Percentiles rank a stretch among this genome's conserved stretches.
Evolutionary conservation across 2,329 filamentous ascomycete genomes (phyloP).

Genomic region (Alternaria tenuissima): DNA sequence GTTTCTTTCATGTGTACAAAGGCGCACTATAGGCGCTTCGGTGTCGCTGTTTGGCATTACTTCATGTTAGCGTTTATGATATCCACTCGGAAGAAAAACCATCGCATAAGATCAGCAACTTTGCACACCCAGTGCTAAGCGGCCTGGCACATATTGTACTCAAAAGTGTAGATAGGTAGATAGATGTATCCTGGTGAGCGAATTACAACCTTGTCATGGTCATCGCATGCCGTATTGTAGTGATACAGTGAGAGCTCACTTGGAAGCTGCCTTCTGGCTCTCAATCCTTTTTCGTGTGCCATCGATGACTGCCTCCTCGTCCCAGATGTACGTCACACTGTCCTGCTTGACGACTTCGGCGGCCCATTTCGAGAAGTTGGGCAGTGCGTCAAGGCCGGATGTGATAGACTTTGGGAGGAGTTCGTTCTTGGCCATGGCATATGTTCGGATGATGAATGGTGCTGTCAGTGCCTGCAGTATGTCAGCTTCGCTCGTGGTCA

Average conservation of each 20-base stretch:
- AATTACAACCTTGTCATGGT: constrained; percentile 4
- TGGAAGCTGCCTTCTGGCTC: constrained; percentile 32
- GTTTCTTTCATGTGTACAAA: not conserved
- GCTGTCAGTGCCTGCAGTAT: constrained; percentile 65
- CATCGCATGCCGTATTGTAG: not conserved
- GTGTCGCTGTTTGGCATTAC: constrained; percentile 8
- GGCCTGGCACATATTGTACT: constrained; percentile 6
- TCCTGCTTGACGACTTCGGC: constrained; percentile 66
- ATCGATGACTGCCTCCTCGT: constrained; percentile 38
- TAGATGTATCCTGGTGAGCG: not conserved
- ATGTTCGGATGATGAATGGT: constrained; percentile 71
- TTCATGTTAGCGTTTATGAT: constrained; percentile 25
- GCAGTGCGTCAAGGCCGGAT: constrained; percentile 63
- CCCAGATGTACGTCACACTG: constrained; percentile 65
- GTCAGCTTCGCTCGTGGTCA: constrained; percentile 9
- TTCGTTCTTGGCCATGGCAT: constrained; percentile 62
- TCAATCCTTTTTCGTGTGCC: constrained; percentile 34
- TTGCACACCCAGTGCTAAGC: not conserved
- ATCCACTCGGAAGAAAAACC: constrained; percentile 15
- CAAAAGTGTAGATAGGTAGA: constrained; percentile 12
- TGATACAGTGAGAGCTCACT: constrained; percentile 13
- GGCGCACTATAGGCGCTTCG: constrained; percentile 7
- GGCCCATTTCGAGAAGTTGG: constrained; percentile 74
- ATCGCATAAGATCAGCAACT: not conserved
- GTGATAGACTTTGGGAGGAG: constrained; percentile 62